Evolutionary conservation across 495 filamentous ascomycete species (phyloP).

Genomic region (Venustampulla echinocandica): DNA sequence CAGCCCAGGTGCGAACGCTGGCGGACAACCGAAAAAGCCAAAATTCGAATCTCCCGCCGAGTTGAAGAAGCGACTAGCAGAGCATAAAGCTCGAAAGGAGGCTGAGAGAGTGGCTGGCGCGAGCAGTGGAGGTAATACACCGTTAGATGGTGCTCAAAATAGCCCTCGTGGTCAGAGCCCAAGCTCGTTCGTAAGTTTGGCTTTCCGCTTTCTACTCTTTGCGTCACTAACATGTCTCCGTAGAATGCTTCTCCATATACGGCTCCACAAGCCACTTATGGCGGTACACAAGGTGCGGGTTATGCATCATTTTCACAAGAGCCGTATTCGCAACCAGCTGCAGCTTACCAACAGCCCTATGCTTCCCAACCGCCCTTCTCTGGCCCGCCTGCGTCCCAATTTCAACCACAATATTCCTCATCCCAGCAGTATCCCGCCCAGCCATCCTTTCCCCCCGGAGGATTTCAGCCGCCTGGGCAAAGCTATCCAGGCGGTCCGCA

Average conservation of each 20-base stretch:
- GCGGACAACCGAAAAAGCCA: slow-evolving; percentile 61
- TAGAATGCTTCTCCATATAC: slow-evolving; percentile 28
- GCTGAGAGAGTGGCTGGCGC: slow-evolving; percentile 46
- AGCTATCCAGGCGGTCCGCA: slow-evolving; percentile 10
- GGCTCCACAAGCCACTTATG: slow-evolving; percentile 24
- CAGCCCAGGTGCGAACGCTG: slow-evolving; percentile 44
- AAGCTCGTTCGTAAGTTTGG: slow-evolving; percentile 43
- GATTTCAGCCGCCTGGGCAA: slow-evolving; percentile 13
- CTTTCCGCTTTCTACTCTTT: not conserved
- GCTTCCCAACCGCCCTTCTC: slow-evolving; percentile 18
- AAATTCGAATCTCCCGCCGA: slow-evolving; percentile 71
- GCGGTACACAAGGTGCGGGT: slow-evolving; percentile 18
- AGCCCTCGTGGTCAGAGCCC: slow-evolving; percentile 50
- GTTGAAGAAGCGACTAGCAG: slow-evolving; percentile 73
- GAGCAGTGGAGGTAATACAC: slow-evolving; percentile 53
- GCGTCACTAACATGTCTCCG: slow-evolving; percentile 1
- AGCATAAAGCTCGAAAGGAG: slow-evolving; percentile 59
- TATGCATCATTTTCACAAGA: slow-evolving; percentile 26
- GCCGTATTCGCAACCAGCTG: slow-evolving; percentile 19
- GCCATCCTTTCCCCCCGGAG: slow-evolving; percentile 17
- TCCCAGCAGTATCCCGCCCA: slow-evolving; percentile 15
- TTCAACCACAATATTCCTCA: slow-evolving; percentile 22
- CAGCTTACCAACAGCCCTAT: slow-evolving; percentile 25
- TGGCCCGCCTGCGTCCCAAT: slow-evolving; percentile 20
- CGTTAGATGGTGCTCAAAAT: slow-evolving; percentile 41